Conservation (phyloP, 2,329 filamentous ascomycete species). For the Fusarium virguliforme region DNA sequence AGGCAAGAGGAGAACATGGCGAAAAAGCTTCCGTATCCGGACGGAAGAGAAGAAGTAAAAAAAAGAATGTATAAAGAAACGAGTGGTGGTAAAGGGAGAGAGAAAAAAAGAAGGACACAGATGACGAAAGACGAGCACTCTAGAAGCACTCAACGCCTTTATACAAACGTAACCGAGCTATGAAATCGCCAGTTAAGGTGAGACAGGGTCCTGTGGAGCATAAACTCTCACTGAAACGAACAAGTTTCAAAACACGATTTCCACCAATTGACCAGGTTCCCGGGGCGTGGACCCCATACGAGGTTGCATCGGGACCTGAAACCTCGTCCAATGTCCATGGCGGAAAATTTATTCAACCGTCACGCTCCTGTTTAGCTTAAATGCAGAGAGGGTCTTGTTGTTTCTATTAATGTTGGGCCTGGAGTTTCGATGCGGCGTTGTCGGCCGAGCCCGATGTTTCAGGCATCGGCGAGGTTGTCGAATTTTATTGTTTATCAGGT, state of each 20-base stretch:
- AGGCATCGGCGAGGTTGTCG: background rate
- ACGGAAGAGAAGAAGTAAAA: slow-evolving; percentile 14
- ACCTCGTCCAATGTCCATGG: background rate
- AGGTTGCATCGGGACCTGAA: slow-evolving; percentile 8
- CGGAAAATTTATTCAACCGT: slow-evolving; percentile 1
- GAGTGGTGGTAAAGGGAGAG: background rate
- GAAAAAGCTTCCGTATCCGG: slow-evolving; percentile 15
- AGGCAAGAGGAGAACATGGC: slow-evolving; percentile 26
- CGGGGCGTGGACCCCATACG: background rate
- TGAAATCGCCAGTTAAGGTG: background rate
- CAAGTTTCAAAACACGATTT: slow-evolving; percentile 19
- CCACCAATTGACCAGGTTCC: slow-evolving; percentile 8
- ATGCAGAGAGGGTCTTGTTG: background rate
- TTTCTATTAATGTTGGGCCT: background rate
- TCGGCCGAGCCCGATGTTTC: background rate
- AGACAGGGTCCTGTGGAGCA: background rate
- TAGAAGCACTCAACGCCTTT: background rate
- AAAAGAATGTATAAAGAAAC: slow-evolving; percentile 1
- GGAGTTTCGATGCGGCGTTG: background rate
- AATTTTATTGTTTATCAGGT: background rate
- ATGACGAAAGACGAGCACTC: slow-evolving; percentile 3
- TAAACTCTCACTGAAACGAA: background rate
- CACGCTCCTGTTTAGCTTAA: slow-evolving; percentile 8
- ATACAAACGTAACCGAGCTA: slow-evolving; percentile 7
- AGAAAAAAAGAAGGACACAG: background rate